Percentiles rank a stretch among this genome's conserved stretches.
Evolutionary conservation across 1,284 basidiomycete species (phyloP).

Genomic region (Ganoderma meredithae): DNA sequence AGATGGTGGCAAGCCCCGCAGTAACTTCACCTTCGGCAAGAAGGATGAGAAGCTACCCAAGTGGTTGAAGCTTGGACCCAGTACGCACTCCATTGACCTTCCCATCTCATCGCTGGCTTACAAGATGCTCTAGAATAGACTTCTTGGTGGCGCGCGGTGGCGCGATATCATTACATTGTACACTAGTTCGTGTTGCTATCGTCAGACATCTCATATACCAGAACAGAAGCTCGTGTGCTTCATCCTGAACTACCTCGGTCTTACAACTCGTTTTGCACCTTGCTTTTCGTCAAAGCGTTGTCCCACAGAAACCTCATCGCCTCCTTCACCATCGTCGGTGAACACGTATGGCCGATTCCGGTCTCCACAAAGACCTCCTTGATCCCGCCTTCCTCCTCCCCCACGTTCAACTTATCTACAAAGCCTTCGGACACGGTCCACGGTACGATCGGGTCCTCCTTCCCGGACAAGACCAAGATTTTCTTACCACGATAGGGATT

Average conservation of each 20-base stretch:
- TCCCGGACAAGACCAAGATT: conserved; percentile 73
- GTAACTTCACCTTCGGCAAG: conserved; percentile 9
- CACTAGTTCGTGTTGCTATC: conserved; percentile 8
- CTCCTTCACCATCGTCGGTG: conserved; percentile 57
- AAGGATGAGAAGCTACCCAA: conserved; percentile 65
- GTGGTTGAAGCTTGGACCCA: conserved; percentile 67
- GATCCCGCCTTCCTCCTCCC: conserved; percentile 45
- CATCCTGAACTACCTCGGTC: background rate
- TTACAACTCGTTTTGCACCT: background rate
- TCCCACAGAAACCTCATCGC: conserved; percentile 52
- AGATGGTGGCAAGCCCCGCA: conserved; percentile 37
- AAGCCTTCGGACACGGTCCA: conserved; percentile 59
- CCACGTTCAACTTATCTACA: conserved; percentile 59
- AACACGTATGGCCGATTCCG: conserved; percentile 60
- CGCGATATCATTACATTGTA: conserved; percentile 4
- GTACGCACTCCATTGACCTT: conserved; percentile 27
- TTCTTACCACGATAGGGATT: conserved; percentile 76
- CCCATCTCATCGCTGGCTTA: background rate
- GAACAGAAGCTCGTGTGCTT: background rate
- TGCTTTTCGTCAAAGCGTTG: conserved; percentile 26
- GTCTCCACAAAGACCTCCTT: conserved; percentile 58
- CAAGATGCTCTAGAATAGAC: background rate
- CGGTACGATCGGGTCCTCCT: conserved; percentile 61
- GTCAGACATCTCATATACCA: conserved; percentile 2
- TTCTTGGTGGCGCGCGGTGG: background rate